Evolutionary conservation across 768 basidiomycete genomes (phyloP).

Genomic region (Agaricus subrufescens): DNA sequence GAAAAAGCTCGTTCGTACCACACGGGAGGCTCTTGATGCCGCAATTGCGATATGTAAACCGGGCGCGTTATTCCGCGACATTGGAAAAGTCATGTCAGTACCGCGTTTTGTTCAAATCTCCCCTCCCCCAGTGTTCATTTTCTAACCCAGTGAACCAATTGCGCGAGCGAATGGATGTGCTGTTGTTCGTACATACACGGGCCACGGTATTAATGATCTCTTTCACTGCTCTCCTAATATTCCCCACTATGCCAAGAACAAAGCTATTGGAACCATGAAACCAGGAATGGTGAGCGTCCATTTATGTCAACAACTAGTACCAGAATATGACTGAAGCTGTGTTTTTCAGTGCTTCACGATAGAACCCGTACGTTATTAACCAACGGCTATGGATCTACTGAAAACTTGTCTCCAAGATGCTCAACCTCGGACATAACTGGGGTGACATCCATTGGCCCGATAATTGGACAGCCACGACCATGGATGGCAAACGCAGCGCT

Average conservation of each 20-base stretch:
- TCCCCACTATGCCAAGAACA: slow-evolving; percentile 93
- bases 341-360: slow-evolving; percentile 59
- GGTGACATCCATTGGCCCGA: slow-evolving; percentile 85
- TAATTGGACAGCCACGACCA: slow-evolving; percentile 94
- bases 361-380: slow-evolving; percentile 51
- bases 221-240: slow-evolving; percentile 88
- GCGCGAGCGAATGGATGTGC: slow-evolving; percentile 81
- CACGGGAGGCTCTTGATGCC: slow-evolving; percentile 81
- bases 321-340: slow-evolving; percentile 5
- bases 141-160: slow-evolving; percentile 66
- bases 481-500: slow-evolving; percentile 86
- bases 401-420: slow-evolving; percentile 56
- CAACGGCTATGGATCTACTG: slow-evolving; percentile 5
- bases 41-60: slow-evolving; percentile 94
- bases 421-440: slow-evolving; percentile 81
- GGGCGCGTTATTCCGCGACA: slow-evolving; percentile 82
- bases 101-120: background rate
- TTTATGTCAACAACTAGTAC: background rate
- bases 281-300: slow-evolving; percentile 71
- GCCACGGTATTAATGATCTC: slow-evolving; percentile 83
- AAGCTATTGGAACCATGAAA: slow-evolving; percentile 91
- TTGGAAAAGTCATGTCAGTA: slow-evolving; percentile 84
- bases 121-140: background rate
- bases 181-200: slow-evolving; percentile 90
- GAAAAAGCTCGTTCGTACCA: slow-evolving; percentile 72